Evolutionary conservation across 2,329 filamentous ascomycete genomes (phyloP), one percentile per base, ranked within the genome.

Genomic region (Ophioceras dolichostomum): DNA sequence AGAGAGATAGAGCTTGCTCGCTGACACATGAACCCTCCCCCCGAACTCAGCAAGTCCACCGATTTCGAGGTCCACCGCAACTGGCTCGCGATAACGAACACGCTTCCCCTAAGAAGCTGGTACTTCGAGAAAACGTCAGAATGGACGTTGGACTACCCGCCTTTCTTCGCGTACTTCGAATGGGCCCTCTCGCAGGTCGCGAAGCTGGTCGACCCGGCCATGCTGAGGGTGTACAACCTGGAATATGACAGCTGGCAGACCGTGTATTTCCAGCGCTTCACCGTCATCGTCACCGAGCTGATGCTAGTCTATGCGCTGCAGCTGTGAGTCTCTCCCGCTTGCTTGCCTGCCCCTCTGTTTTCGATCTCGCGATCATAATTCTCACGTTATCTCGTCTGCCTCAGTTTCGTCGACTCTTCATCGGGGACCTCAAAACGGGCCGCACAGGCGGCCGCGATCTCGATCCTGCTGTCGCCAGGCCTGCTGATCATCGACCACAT

Each of bases 41-140:
- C n/a, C n/a, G n/a, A n/a, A n/a, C n/a, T 41, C 59, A 95, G 88
- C 68, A 95, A 94, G 69, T 98, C 91, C 5, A 98, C 91, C 49
- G 91, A 98, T 59, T 98, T 98, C 52, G 91, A 98, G 60, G 91
- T 98, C 39, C 91, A 98, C 62, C 80, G 91, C 47, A 98, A 98
- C 66, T 98, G 91, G 91, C 77, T 98, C 29, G 91, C 91, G 45
- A 86, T 96, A 49, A 96, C 91, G 4, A 71, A 94, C 61, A 94
- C 83, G 43, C 70, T 96, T 16, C 84, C 89, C 3, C 62, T 88
- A 36, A 77, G 83, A 58, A 70, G 93, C 48, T 98, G 91, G 91
- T 98, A 98, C 62, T 88, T 81, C 55, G 91, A 98, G 68, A 82
- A 88, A 63, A 94, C 88, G 2, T 98, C 91, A 41, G 86, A 96